phyloP scores from a whole-genome alignment of 2,329 filamentous ascomycete genomes.

The Coniochaeta sp. region DNA sequence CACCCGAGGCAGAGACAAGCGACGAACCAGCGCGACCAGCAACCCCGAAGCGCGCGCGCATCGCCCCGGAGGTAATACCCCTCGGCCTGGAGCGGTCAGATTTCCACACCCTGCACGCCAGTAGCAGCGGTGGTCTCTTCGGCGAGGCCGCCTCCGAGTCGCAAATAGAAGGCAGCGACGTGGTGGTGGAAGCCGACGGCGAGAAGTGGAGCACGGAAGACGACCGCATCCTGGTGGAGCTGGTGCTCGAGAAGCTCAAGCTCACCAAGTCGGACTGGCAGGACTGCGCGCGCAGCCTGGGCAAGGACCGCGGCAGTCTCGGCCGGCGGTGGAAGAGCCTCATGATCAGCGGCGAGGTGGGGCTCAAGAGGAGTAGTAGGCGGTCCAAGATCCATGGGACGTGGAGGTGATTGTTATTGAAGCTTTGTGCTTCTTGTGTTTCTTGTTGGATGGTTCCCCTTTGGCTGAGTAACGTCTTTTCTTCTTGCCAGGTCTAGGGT shows the following conservation, averaged over 20 bases:
- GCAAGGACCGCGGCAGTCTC: conserved; percentile 51
- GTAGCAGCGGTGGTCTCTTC: conserved; percentile 14
- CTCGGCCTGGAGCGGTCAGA: conserved; percentile 52
- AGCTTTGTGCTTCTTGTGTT: conserved; percentile 4
- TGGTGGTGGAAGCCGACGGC: conserved; percentile 37
- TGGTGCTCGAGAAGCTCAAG: conserved; percentile 60
- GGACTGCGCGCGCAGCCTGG: conserved; percentile 57
- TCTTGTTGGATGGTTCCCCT: neutral
- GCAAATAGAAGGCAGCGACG: conserved; percentile 23
- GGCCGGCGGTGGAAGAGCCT: conserved; percentile 58
- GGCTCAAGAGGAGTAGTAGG: conserved; percentile 42
- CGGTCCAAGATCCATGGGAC: conserved; percentile 45
- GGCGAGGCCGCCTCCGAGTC: conserved; percentile 13
- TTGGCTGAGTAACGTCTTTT: too few species aligned
- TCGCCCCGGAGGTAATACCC: conserved; percentile 54
- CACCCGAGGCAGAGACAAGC: conserved; percentile 13
- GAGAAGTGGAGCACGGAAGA: conserved; percentile 55
- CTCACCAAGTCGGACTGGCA: conserved; percentile 60
- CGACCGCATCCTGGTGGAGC: conserved; percentile 58
- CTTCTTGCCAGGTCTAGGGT: too few species aligned
- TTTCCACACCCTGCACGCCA: conserved; percentile 43
- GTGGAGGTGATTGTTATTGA: conserved; percentile 37
- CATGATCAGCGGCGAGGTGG: conserved; percentile 51
- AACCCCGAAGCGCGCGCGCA: conserved; percentile 54
- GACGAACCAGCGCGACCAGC: conserved; percentile 29